phyloP scores from a whole-genome alignment of 139 green algal species.

The Tetradesmus lagerheimii region DNA sequence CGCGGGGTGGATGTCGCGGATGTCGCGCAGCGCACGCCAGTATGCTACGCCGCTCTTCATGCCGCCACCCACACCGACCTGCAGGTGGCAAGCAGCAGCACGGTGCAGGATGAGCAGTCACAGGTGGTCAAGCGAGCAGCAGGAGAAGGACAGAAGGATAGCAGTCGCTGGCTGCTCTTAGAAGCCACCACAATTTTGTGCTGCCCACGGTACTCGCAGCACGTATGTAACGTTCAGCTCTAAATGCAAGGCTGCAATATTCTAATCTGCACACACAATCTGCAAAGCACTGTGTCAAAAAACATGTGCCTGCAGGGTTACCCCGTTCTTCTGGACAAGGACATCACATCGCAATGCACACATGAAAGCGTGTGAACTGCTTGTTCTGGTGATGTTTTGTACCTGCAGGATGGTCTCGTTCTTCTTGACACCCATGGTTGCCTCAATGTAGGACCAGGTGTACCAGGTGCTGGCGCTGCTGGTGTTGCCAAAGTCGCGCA shows the following conservation, averaged over 20 bases:
- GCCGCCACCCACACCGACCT: conserved; percentile 58
- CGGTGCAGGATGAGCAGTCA: neutral
- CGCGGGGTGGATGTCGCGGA: conserved; percentile 64
- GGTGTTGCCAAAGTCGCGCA: conserved; percentile 60
- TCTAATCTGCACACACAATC: too few species aligned
- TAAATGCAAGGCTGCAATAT: too few species aligned
- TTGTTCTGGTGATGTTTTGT: too few species aligned
- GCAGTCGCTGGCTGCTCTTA: too few species aligned
- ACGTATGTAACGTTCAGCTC: too few species aligned
- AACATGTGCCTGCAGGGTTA: too few species aligned
- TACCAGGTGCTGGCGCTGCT: conserved; percentile 56
- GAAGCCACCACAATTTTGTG: too few species aligned
- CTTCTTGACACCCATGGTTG: conserved; percentile 46
- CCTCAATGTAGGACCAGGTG: conserved; percentile 58
- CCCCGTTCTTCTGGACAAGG: too few species aligned
- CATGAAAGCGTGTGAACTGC: too few species aligned
- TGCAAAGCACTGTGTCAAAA: too few species aligned
- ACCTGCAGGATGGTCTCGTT: conserved; percentile 56
- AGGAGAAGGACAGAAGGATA: neutral
- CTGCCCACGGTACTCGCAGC: too few species aligned
- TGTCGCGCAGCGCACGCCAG: conserved; percentile 53
- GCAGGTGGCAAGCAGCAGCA: conserved; percentile 28
- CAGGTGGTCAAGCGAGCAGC: neutral
- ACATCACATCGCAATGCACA: too few species aligned
- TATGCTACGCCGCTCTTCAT: conserved; percentile 55